Evolutionary conservation across 139 green algal genomes (phyloP).

Genomic region (Eudorina sp.): DNA sequence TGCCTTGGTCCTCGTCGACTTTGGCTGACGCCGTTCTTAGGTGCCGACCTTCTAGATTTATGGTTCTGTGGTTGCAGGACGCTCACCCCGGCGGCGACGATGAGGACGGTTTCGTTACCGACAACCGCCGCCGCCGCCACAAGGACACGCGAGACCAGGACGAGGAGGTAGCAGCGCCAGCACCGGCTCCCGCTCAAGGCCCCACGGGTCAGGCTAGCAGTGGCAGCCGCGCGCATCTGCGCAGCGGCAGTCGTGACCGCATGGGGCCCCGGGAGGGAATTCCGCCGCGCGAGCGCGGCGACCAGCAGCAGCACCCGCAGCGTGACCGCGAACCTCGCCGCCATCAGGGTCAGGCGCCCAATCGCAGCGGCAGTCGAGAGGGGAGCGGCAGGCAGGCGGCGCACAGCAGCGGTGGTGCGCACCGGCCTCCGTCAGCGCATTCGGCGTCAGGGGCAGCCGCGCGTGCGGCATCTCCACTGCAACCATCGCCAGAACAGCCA

Average conservation of each 20-base stretch:
- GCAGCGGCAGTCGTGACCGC: conserved; percentile 47
- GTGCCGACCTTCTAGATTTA: no score
- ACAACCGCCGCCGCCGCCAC: conserved; percentile 31
- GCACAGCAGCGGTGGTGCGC: background rate
- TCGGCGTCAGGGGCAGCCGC: background rate
- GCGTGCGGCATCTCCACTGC: no score
- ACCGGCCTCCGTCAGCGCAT: background rate
- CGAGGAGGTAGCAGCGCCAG: background rate
- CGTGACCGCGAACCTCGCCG: conserved; percentile 1
- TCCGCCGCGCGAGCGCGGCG: background rate
- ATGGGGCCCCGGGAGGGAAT: background rate
- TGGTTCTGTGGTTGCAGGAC: background rate
- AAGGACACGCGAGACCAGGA: conserved; percentile 48
- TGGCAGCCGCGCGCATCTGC: background rate
- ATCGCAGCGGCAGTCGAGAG: conserved; percentile 10
- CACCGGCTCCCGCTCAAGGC: no score
- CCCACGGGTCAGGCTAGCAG: no score
- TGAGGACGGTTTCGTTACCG: conserved; percentile 30
- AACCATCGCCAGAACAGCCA: no score
- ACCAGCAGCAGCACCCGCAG: background rate
- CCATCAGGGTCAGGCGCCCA: background rate
- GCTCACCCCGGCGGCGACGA: background rate
- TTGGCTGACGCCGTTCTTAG: no score
- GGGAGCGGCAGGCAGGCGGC: background rate
- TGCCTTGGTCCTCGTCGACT: no score